Evolutionary conservation across 1,284 basidiomycete genomes (phyloP).

Genomic region (Sanghuangporus weigelae): DNA sequence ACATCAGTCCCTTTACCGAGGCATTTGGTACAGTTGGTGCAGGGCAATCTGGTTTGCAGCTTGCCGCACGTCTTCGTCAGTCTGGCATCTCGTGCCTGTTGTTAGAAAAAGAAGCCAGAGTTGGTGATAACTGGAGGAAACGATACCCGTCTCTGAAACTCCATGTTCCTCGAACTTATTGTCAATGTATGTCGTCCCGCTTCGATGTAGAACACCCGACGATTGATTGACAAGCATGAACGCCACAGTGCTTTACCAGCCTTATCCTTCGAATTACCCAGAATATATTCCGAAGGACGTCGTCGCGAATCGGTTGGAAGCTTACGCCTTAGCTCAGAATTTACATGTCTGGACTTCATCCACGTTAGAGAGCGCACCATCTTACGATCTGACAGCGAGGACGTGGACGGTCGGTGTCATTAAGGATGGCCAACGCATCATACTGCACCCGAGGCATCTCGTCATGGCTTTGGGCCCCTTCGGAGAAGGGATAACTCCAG

Average conservation of each 20-base stretch:
- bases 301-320: conserved; percentile 34
- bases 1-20: neutral
- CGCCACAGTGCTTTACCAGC: conserved; percentile 34
- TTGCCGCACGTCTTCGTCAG: conserved; percentile 46
- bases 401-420: conserved; percentile 30
- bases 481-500: conserved; percentile 29
- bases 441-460: conserved; percentile 32
- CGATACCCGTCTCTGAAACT: conserved; percentile 46
- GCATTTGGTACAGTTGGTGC: conserved; percentile 37
- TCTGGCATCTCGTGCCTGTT: conserved; percentile 44
- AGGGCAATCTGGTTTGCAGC: conserved; percentile 47
- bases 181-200: conserved; percentile 26
- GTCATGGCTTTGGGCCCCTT: conserved; percentile 33
- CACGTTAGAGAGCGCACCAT: conserved; percentile 6
- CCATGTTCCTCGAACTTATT: conserved; percentile 36
- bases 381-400: conserved; percentile 25
- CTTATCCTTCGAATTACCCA: conserved; percentile 33
- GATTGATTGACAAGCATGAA: neutral
- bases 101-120: conserved; percentile 39
- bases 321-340: conserved; percentile 22
- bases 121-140: conserved; percentile 52
- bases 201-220: neutral
- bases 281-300: conserved; percentile 32
- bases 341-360: conserved; percentile 18
- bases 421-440: conserved; percentile 25